phyloP scores from a whole-genome alignment of 2,329 filamentous ascomycete species.

The Neonectria neomacrospora region DNA sequence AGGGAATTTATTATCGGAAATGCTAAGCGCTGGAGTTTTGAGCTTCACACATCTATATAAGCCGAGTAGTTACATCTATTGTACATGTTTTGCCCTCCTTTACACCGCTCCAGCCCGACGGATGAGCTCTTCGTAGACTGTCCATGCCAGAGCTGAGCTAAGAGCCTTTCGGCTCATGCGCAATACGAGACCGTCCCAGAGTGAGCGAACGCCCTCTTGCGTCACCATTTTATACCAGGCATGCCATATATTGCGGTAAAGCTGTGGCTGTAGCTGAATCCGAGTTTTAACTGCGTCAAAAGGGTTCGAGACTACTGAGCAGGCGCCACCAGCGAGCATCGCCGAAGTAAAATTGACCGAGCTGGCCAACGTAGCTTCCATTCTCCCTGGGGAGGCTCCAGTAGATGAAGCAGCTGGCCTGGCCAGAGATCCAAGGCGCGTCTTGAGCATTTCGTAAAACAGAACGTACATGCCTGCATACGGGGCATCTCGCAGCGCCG shows the following conservation, averaged over 20 bases:
- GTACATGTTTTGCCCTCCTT: slow-evolving; percentile 28
- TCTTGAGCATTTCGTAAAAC: slow-evolving; percentile 89
- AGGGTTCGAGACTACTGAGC: slow-evolving; percentile 91
- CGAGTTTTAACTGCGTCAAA: slow-evolving; percentile 97
- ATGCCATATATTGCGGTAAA: slow-evolving; percentile 85
- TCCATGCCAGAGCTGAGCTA: slow-evolving; percentile 97
- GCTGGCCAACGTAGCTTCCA: slow-evolving; percentile 55
- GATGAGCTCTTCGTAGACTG: slow-evolving; percentile 93
- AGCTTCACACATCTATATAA: slow-evolving; percentile 29
- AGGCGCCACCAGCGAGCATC: slow-evolving; percentile 81
- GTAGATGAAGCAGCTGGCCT: slow-evolving; percentile 22
- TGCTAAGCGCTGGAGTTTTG: slow-evolving; percentile 18
- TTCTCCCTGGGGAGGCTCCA: slow-evolving; percentile 36
- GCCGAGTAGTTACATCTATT: slow-evolving; percentile 39
- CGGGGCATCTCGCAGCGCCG: slow-evolving; percentile 91
- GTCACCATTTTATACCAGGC: slow-evolving; percentile 81
- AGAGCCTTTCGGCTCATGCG: slow-evolving; percentile 92
- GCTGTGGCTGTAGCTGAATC: slow-evolving; percentile 86
- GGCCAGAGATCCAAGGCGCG: slow-evolving; percentile 57
- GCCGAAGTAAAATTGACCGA: slow-evolving; percentile 89
- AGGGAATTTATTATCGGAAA: slow-evolving; percentile 7
- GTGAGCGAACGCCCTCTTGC: slow-evolving; percentile 81
- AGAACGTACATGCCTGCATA: slow-evolving; percentile 96
- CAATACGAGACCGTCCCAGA: slow-evolving; percentile 87
- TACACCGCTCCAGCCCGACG: slow-evolving; percentile 59